A percentile compares a stretch with the other conserved stretches of the same genome.
Evolutionary conservation across 2,329 filamentous ascomycete species (phyloP).

Genomic region (Sporothrix curviconia): DNA sequence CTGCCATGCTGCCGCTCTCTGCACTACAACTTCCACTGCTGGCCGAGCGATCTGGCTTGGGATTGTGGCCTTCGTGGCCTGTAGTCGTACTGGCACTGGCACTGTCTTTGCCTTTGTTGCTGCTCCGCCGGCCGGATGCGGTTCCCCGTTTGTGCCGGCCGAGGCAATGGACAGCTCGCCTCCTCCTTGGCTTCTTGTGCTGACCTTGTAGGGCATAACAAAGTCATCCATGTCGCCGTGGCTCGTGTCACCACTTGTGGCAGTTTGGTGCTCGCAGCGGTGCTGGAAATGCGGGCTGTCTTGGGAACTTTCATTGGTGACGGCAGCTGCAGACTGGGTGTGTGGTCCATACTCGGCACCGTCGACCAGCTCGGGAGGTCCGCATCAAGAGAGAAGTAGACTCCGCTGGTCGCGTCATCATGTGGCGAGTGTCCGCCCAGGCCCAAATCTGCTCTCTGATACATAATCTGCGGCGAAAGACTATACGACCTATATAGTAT

Average conservation of each 20-base stretch:
- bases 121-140: no score
- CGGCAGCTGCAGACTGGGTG: background rate
- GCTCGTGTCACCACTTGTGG: conserved; percentile 7
- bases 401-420: background rate
- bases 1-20: no score
- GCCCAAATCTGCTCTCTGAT: background rate
- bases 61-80: no score
- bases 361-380: background rate
- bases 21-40: no score
- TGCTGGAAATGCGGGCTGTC: background rate
- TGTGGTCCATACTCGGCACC: background rate
- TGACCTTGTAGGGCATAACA: background rate
- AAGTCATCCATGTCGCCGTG: background rate
- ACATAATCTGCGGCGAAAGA: background rate
- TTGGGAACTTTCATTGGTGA: background rate
- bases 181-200: background rate
- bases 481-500: background rate
- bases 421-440: background rate
- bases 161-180: no score
- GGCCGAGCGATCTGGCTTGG: no score
- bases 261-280: background rate
- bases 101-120: no score
- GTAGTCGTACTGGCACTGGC: no score
- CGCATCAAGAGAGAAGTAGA: background rate
- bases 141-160: no score